Percentiles rank a stretch among this genome's conserved stretches.
These are phyloP conservation scores for Cardamine occulta DNA, from an alignment of 345 rosid species.

Conservation along the genomic window DNA sequence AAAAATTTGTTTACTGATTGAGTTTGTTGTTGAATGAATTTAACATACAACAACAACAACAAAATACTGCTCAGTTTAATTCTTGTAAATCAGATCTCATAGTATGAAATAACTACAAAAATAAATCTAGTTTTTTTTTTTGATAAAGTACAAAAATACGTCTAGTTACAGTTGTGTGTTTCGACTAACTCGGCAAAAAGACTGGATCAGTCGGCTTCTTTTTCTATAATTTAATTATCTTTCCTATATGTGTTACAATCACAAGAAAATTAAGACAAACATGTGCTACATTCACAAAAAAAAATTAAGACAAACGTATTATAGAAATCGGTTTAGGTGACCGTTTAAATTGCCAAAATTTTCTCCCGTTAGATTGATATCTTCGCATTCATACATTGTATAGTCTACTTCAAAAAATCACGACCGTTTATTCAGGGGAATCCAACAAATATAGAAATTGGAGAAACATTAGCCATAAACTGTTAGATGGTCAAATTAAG, in stretches of 20 bases:
- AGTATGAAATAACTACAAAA: background rate
- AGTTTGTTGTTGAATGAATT: background rate
- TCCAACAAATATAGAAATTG: conserved; percentile 9
- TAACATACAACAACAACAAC: background rate
- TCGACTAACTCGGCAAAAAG: background rate
- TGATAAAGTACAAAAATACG: too few relatives aligned
- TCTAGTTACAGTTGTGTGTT: background rate
- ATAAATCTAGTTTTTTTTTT: too few relatives aligned
- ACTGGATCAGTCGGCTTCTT: background rate
- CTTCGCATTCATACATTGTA: background rate
- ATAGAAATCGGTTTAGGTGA: background rate
- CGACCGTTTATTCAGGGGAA: conserved; percentile 19
- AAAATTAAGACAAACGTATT: conserved; percentile 1
- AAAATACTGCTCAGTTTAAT: too few relatives aligned
- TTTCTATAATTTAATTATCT: background rate
- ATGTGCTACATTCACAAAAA: background rate
- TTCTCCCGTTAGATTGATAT: background rate
- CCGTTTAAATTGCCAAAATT: background rate
- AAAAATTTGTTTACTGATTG: background rate
- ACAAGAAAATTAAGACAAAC: background rate
- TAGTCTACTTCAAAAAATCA: conserved; percentile 23
- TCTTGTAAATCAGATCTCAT: background rate
- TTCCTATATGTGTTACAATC: background rate
- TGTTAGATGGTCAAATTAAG: conserved; percentile 32
- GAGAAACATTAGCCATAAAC: conserved; percentile 21